Evolutionary conservation across 2,329 filamentous ascomycete genomes (phyloP).

Genomic region (Cryphonectria carpinicola): DNA sequence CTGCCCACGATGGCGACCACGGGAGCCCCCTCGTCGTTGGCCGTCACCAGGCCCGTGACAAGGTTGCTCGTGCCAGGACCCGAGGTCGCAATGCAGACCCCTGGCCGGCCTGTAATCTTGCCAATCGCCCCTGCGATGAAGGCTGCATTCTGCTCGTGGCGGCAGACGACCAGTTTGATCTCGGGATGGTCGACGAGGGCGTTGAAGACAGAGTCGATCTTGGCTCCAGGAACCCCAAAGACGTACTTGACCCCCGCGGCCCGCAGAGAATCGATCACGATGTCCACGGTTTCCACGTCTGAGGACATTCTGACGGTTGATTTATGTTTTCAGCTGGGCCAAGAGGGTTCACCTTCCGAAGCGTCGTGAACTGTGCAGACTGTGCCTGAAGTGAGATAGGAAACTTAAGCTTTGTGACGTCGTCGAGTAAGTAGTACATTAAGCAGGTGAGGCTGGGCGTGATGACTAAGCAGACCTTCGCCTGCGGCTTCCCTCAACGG

Average conservation of each 20-base stretch:
- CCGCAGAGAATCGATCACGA: conserved; percentile 37
- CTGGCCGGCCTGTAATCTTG: conserved; percentile 49
- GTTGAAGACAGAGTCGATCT: conserved; percentile 54
- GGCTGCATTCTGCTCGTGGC: conserved; percentile 55
- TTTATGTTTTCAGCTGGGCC: neutral
- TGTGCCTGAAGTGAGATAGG: neutral
- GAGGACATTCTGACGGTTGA: conserved; percentile 14
- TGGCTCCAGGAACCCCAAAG: conserved; percentile 53
- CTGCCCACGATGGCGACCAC: conserved; percentile 53
- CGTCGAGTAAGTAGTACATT: neutral
- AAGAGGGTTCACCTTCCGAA: neutral
- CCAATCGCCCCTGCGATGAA: conserved; percentile 54
- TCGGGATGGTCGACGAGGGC: conserved; percentile 49
- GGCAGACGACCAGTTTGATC: conserved; percentile 50
- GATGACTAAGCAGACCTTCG: conserved; percentile 17
- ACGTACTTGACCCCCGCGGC: conserved; percentile 48
- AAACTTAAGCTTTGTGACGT: neutral
- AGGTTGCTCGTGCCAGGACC: conserved; percentile 52
- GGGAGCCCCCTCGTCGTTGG: conserved; percentile 51
- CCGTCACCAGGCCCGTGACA: conserved; percentile 50
- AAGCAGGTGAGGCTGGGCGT: neutral
- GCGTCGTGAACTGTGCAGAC: neutral
- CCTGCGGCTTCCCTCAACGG: neutral
- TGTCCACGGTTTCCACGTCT: conserved; percentile 35
- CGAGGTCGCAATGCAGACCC: conserved; percentile 51